Evolutionary conservation across 768 basidiomycete species (phyloP).

Genomic region (Suillus lakei): DNA sequence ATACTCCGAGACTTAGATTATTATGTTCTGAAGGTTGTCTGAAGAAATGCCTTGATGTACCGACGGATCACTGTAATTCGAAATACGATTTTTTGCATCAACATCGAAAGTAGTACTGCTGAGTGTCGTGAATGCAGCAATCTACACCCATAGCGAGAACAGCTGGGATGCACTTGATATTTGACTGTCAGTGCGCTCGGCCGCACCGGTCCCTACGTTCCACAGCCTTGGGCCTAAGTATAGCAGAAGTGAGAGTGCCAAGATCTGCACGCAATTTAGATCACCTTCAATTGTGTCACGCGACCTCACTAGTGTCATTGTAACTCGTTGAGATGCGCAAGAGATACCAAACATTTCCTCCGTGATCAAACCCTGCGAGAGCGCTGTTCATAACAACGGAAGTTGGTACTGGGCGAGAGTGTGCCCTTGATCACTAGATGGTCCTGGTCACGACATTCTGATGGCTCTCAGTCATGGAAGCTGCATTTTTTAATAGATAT

Average conservation of each 20-base stretch:
- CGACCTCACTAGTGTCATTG: background rate
- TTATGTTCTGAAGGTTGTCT: no score
- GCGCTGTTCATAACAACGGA: slow-evolving; percentile 21
- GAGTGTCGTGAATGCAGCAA: background rate
- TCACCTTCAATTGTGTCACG: background rate
- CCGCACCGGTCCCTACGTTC: no score
- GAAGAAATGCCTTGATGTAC: background rate
- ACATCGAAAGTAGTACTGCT: background rate
- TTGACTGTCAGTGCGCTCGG: no score
- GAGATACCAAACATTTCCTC: slow-evolving; percentile 16
- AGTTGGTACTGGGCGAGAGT: slow-evolving; percentile 9
- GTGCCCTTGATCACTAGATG: background rate
- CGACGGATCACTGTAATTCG: background rate
- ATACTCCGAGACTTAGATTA: no score
- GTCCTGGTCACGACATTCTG: background rate
- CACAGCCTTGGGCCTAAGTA: no score
- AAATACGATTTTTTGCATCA: background rate
- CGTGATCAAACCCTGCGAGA: slow-evolving; percentile 13
- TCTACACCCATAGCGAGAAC: no score
- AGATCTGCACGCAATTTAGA: background rate
- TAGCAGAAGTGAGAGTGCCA: slow-evolving; percentile 18
- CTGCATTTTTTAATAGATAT: background rate
- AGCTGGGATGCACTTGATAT: background rate
- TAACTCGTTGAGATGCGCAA: slow-evolving; percentile 15
- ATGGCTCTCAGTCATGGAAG: background rate